Evolutionary conservation across 1,284 basidiomycete genomes (phyloP).

Genomic region (Pyrrhoderma noxium): DNA sequence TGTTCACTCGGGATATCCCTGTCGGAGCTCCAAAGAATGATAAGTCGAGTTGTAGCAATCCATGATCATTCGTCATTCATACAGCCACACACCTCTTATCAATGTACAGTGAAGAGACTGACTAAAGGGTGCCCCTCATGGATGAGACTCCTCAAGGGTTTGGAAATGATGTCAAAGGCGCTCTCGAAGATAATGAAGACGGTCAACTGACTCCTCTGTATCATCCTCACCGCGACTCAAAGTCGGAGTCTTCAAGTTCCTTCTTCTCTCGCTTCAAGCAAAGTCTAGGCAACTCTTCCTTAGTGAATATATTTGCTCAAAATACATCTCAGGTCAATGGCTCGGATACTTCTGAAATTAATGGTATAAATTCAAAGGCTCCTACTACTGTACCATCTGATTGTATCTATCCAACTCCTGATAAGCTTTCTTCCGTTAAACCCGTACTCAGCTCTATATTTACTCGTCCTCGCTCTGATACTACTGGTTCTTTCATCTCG

Average conservation of each 20-base stretch:
- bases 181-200: conserved; percentile 9
- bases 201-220: conserved; percentile 14
- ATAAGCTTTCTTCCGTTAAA: background rate
- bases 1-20: too few relatives aligned
- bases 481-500: conserved; percentile 4
- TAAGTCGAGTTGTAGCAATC: too few relatives aligned
- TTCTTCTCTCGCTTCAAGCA: conserved; percentile 15
- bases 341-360: background rate
- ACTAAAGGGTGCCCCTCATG: too few relatives aligned
- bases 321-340: background rate
- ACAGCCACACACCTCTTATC: too few relatives aligned
- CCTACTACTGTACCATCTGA: background rate
- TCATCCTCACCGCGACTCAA: conserved; percentile 1
- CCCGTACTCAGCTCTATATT: conserved; percentile 2
- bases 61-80: too few relatives aligned
- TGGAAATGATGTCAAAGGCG: background rate
- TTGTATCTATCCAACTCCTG: background rate
- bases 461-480: conserved; percentile 9
- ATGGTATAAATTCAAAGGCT: background rate
- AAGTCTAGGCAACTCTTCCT: conserved; percentile 1
- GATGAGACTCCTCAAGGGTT: too few relatives aligned
- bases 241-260: conserved; percentile 4
- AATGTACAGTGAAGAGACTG: too few relatives aligned
- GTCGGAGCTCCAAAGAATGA: too few relatives aligned
- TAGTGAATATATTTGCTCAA: conserved; percentile 6